These are phyloP conservation scores for Ajuga reptans DNA, from an alignment of 305 asterid genomes.

Conservation along the genomic window DNA sequence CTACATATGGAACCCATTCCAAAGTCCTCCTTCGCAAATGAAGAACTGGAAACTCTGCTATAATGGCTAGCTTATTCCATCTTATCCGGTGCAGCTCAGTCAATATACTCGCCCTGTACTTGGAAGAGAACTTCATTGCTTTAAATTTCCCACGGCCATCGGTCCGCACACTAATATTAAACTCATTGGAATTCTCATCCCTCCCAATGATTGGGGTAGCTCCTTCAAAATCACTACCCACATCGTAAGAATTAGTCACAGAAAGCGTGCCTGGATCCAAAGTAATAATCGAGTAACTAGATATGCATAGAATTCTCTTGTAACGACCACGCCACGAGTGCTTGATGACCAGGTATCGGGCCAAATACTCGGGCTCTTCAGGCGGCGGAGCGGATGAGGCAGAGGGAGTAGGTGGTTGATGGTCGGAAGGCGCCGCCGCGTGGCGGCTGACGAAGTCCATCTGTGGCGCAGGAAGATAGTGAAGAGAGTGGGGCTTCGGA, in stretches of 20 bases:
- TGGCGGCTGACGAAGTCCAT: slow-evolving; percentile 85
- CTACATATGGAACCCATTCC: slow-evolving; percentile 78
- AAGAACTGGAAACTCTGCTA: slow-evolving; percentile 76
- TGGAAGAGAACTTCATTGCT: slow-evolving; percentile 75
- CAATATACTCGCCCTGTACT: slow-evolving; percentile 74
- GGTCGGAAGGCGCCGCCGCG: slow-evolving; percentile 36
- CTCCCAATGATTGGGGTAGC: slow-evolving; percentile 77
- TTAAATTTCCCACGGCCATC: slow-evolving; percentile 94
- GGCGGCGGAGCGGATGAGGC: slow-evolving; percentile 41
- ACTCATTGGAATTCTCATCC: slow-evolving; percentile 73
- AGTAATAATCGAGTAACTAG: slow-evolving; percentile 55
- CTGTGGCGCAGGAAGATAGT: slow-evolving; percentile 60
- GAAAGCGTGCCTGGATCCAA: slow-evolving; percentile 74
- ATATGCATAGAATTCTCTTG: slow-evolving; percentile 81
- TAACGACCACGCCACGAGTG: slow-evolving; percentile 99
- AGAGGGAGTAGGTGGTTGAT: slow-evolving; percentile 32
- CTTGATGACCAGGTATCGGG: slow-evolving; percentile 73
- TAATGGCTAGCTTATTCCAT: slow-evolving; percentile 60
- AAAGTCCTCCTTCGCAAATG: slow-evolving; percentile 69
- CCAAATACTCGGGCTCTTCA: slow-evolving; percentile 87
- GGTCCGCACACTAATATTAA: slow-evolving; percentile 71
- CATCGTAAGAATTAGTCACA: slow-evolving; percentile 83
- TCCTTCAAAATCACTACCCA: slow-evolving; percentile 73
- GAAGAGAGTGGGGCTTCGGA: slow-evolving; percentile 71
- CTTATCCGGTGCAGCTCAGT: slow-evolving; percentile 84